These are phyloP conservation scores for Cercospora zeina DNA, from an alignment of 2,329 filamentous ascomycete species.

Conservation along the genomic window DNA sequence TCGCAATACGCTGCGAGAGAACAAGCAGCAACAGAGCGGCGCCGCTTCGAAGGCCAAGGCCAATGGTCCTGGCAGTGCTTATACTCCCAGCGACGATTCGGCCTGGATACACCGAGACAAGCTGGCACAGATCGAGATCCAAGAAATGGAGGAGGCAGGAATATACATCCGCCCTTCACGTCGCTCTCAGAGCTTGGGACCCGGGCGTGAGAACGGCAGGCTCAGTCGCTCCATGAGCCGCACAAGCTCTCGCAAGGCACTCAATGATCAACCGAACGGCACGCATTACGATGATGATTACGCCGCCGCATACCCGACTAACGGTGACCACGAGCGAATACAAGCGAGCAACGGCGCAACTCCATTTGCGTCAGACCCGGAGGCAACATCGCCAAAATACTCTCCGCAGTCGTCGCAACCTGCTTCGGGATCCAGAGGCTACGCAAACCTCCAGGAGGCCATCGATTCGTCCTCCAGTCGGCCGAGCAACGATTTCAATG, in stretches of 20 bases:
- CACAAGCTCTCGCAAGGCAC: slow-evolving; percentile 24
- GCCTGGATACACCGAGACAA: slow-evolving; percentile 89
- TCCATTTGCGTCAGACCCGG: slow-evolving; percentile 9
- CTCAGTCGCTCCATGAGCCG: slow-evolving; percentile 42
- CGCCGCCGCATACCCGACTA: slow-evolving; percentile 28
- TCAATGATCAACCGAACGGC: slow-evolving; percentile 29
- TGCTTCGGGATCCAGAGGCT: slow-evolving; percentile 49
- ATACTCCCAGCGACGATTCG: slow-evolving; percentile 54
- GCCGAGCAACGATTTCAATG: slow-evolving; percentile 2
- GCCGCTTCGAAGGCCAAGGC: slow-evolving; percentile 13
- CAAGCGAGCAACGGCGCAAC: neutral
- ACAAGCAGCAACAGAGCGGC: slow-evolving; percentile 21
- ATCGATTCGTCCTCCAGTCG: slow-evolving; percentile 68
- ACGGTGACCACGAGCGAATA: slow-evolving; percentile 31
- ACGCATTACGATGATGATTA: slow-evolving; percentile 30
- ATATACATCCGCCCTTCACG: slow-evolving; percentile 59
- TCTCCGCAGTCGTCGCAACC: slow-evolving; percentile 31
- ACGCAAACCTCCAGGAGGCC: slow-evolving; percentile 73
- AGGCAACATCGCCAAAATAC: slow-evolving; percentile 2
- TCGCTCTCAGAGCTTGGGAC: slow-evolving; percentile 50
- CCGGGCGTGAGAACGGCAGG: slow-evolving; percentile 46
- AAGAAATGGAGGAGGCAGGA: slow-evolving; percentile 76
- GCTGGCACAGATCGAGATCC: slow-evolving; percentile 75
- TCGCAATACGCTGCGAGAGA: slow-evolving; percentile 32
- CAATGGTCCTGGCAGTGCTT: slow-evolving; percentile 2